Evolutionary conservation across 805 yeast species (phyloP), one percentile per base, ranked within the genome.

Genomic region (Nakazawaea wyomingensis): DNA sequence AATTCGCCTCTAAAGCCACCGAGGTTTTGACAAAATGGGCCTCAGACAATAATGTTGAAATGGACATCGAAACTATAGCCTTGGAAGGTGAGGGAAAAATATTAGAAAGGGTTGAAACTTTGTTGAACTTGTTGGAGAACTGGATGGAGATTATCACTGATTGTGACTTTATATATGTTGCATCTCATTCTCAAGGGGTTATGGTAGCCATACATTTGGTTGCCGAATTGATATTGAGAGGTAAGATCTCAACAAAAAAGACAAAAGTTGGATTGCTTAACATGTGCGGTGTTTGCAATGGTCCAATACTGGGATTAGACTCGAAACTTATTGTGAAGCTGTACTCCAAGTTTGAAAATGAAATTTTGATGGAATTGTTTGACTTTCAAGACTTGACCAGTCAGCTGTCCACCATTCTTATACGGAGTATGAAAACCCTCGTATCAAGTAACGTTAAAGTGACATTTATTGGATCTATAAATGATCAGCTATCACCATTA

Each of bases 101-200:
- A 1, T 74, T 84, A 50, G 89, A 87, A 53, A 70, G 98, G 26
- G 95, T 87, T 2, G 80, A 78, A 34, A 81, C 76, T 50, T 82
- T 88, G 48, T 76, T 82, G 44, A 75, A 76, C 30, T 74, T 88
- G 30, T 66, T 91, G 50, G 72, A 73, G 45, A 80, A 80, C 56
- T 87, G 91, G 90, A 59, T 67, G 32, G 62, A 69, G n/a, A 72
- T 71, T 27, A 63, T 85, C 14, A 46, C 54, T 2, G 51, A 61
- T 17, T 86, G 95, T 1, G 97, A 91, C 58, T 83, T 81, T 49
- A 71, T 93, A 20, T 83, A 84, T 54, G 74, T 90, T 49, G 95
- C 96, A 0, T 78, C 95, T 0, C 96, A 90, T 60, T 87, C 96
- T 0, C 97, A 89, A 61, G 96, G 96, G 1, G 85, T 91, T 38